Base-by-base conservation (phyloP, 1,284 basidiomycete genomes). In the Albatrellus sp. region DNA sequence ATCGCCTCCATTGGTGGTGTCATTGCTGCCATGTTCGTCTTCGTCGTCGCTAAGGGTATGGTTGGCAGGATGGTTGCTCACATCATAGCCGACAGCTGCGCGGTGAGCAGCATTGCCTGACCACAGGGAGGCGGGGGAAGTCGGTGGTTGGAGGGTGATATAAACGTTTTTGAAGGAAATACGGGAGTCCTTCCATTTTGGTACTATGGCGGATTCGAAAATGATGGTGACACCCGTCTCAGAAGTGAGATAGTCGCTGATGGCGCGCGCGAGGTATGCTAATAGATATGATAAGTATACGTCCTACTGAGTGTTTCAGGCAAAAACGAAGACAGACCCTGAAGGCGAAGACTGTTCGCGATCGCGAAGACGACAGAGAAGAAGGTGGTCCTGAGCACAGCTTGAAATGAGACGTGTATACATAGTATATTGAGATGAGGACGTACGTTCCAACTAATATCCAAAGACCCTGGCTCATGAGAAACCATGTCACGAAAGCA, bases 131-230 rank as follows among this genome's bases (percentile, higher is more conserved):
- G 52, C 43, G 29, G 60, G 45, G 38, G 52, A 55, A 12, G 57
- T 54, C 24, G 24, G 24, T 1, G 88, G 85, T 5, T 90, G 75
- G 2, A 90, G 80, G 10, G 91, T 93, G 37, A 98, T 73, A 56
- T 90, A 98, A 37, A 98, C 93, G 54, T 98, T 97, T 57, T 91
- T 90, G 72, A 98, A 96, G 1, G 90, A 91, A 49, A 98, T 88
- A 16, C 85, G 81, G 12, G 90, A 93, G 55, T 94, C 90, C 49
- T 90, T 90, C 91, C 94, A 98, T 60, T 92, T 92, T 2, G 94
- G 94, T 4, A 98, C 92, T 54, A 98, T 93, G 24, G 96, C 96
- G 6, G 89, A 92, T 63, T 98, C 94, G 60, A 98, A 98, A 42
- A 96, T 88, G 53, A 99, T 85, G 3, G 82, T 92, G 37, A 96